Base-by-base conservation (phyloP, 371 early-diverging fungal species). In the Apophysomyces trapeziformis region DNA sequence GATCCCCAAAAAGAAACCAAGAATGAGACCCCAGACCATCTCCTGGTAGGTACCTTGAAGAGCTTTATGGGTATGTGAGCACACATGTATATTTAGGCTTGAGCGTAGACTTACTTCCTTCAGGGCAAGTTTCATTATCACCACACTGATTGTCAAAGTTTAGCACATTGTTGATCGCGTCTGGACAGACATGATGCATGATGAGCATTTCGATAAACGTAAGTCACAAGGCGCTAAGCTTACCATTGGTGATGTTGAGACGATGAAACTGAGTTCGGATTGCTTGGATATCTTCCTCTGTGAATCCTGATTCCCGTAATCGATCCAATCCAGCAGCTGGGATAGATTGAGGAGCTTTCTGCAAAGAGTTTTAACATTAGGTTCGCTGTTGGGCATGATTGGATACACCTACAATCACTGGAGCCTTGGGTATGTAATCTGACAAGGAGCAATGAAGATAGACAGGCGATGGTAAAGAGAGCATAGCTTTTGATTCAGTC, bases 121-220 rank as follows among this genome's bases (percentile, higher is more conserved):
- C 87, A 3, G 87, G 85, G 59, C 86, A 72, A 11, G 83, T 84
- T 37, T 84, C 83, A 67, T 85, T 85, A 37, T 91, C 92, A 70
- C 89, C 90, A 90, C 92, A 91, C 56, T 87, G 89, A 57, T 91
- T 90, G 58, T 91, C 90, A 5, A 85, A 60, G 32, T 78, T 80
- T 64, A 78, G 72, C 41, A 80, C 84, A 65, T 80, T 77, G 50
- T 71, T 85, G 37, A 65, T 68, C 7, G 67, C 36, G 63, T 75
- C 75, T 71, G 36, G 26, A 18, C n/a, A 57, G 26, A 39, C n/a
- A 37, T 21, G 12, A 3, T 37, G 36, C 6, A 5, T 14, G 12
- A 32, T 16, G 44, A 32, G 18, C 35, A 32, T 58, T 58, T 32
- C 38, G 16, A 2, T 2, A 14, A 14, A 60, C 26, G 36, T 16